These are phyloP conservation scores for Candida nemodendra DNA, from an alignment of 805 yeast genomes.

Conservation along the genomic window DNA sequence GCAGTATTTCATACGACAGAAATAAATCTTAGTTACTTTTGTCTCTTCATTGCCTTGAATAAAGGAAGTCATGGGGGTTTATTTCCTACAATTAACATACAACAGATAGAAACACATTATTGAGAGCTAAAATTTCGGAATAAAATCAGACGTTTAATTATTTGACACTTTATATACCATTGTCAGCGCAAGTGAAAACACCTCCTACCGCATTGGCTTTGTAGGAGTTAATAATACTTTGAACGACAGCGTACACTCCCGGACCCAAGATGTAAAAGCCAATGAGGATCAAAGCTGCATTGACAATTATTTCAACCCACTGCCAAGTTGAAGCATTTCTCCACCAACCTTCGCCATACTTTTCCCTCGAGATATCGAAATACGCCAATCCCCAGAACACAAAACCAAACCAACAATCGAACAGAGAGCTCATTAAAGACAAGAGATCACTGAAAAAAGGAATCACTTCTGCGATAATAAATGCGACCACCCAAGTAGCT, in stretches of 20 bases:
- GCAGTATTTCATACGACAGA: no score
- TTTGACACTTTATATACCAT: slow-evolving; percentile 28
- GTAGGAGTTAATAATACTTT: slow-evolving; percentile 53
- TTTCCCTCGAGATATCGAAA: slow-evolving; percentile 42
- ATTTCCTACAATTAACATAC: no score
- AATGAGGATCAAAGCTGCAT: slow-evolving; percentile 36
- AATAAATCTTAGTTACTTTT: no score
- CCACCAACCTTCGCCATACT: slow-evolving; percentile 28
- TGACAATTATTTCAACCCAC: slow-evolving; percentile 21
- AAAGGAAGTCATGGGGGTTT: no score
- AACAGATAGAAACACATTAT: no score
- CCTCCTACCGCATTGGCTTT: slow-evolving; percentile 47
- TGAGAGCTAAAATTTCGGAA: no score
- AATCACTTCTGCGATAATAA: slow-evolving; percentile 60
- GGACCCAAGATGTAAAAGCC: slow-evolving; percentile 61
- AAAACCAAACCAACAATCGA: slow-evolving; percentile 67
- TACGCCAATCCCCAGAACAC: slow-evolving; percentile 63
- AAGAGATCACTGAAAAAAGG: slow-evolving; percentile 62
- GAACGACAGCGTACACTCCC: slow-evolving; percentile 54
- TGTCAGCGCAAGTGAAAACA: slow-evolving; percentile 50
- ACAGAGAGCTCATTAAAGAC: slow-evolving; percentile 57
- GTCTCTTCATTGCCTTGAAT: no score
- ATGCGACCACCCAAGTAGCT: slow-evolving; percentile 50
- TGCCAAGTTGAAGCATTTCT: slow-evolving; percentile 21
- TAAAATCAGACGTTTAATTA: no score